Conservation (phyloP, 2,329 filamentous ascomycete species). For the Penicillium sp. region DNA sequence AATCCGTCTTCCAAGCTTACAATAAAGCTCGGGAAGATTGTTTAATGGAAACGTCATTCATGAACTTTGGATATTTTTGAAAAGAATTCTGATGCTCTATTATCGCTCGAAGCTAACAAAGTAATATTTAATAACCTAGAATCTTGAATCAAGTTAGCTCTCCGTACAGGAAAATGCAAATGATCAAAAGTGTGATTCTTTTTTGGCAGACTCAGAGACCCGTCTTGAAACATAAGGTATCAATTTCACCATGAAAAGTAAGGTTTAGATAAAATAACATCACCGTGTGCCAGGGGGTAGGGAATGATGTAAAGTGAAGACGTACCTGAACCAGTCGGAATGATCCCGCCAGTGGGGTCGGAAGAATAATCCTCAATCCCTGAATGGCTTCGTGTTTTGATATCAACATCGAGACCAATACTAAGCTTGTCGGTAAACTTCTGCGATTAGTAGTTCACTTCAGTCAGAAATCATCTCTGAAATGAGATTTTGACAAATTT, state of each 20-base stretch:
- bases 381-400: not conserved
- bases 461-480: no score
- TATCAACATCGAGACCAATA: not conserved
- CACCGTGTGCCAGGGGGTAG: conserved; percentile 9
- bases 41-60: no score
- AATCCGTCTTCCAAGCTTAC: no score
- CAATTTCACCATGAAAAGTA: conserved; percentile 21
- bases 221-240: conserved; percentile 28
- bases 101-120: not conserved
- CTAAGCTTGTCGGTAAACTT: no score
- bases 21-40: no score
- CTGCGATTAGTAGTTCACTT: no score
- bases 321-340: conserved; percentile 20
- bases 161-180: not conserved
- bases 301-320: not conserved
- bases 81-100: not conserved
- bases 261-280: conserved; percentile 19
- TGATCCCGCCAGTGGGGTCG: conserved; percentile 9
- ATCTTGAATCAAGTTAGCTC: conserved; percentile 1
- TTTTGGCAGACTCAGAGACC: conserved; percentile 23
- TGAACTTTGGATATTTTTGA: no score
- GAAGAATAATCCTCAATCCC: not conserved
- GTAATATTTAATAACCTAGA: not conserved
- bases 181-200: not conserved
- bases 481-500: no score